Conservation (phyloP, 75 land plant species). For the Chamaecyparis obtusa region DNA sequence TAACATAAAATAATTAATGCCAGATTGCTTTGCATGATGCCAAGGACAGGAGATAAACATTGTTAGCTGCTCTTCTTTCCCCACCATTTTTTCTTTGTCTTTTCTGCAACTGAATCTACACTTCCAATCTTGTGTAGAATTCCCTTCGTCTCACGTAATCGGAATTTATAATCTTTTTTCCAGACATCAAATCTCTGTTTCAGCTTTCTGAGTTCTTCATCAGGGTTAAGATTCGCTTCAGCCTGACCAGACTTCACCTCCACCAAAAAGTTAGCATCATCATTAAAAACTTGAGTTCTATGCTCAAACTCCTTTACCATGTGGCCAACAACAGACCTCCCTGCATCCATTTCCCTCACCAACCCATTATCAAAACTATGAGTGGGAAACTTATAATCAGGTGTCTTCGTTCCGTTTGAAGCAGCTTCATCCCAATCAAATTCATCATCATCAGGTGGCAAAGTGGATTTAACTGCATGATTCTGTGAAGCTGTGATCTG, state of each 20-base stretch:
- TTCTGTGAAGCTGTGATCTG: constrained; percentile 18
- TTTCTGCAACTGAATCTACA: constrained; percentile 39
- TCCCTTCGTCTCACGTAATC: constrained; percentile 70
- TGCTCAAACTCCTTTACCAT: constrained; percentile 84
- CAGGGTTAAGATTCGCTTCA: constrained; percentile 46
- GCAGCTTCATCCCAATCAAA: constrained; percentile 73
- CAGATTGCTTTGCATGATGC: background rate
- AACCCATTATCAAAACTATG: constrained; percentile 16
- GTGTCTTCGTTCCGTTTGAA: constrained; percentile 58
- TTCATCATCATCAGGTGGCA: constrained; percentile 40
- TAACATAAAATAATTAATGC: background rate
- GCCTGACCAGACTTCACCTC: constrained; percentile 60
- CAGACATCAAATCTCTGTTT: constrained; percentile 73
- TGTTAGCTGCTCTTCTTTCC: constrained; percentile 37
- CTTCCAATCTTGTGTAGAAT: constrained; percentile 65
- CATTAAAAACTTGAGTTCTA: constrained; percentile 67
- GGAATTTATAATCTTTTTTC: constrained; percentile 83
- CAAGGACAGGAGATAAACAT: background rate
- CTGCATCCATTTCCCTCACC: constrained; percentile 54
- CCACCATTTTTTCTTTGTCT: constrained; percentile 78
- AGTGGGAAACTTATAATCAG: constrained; percentile 32
- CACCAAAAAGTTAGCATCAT: constrained; percentile 64
- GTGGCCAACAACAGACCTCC: constrained; percentile 38
- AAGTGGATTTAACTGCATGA: constrained; percentile 17
- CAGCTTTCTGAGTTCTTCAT: constrained; percentile 65